Percentiles rank a stretch among this genome's conserved stretches.
These are phyloP conservation scores for Parachaetomium inaequale DNA, from an alignment of 495 filamentous ascomycete genomes.

Conservation along the genomic window DNA sequence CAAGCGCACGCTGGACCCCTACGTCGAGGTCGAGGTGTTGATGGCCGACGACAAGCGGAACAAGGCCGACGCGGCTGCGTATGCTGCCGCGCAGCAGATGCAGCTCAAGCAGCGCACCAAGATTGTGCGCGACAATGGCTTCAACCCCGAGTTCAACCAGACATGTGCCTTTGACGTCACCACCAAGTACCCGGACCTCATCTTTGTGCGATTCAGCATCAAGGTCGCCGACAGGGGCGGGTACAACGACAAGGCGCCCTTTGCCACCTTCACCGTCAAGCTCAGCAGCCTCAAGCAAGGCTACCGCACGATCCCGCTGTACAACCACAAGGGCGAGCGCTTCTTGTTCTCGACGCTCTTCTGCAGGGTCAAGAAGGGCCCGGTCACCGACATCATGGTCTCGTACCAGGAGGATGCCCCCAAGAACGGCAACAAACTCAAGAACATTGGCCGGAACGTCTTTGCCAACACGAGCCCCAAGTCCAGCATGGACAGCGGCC, in stretches of 20 bases:
- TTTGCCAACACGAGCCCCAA: conserved; percentile 45
- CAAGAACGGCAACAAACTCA: conserved; percentile 46
- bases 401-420: conserved; percentile 37
- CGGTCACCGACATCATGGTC: conserved; percentile 52
- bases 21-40: conserved; percentile 91
- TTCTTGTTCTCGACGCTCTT: conserved; percentile 95
- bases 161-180: conserved; percentile 71
- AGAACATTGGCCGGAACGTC: conserved; percentile 45
- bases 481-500: conserved; percentile 43
- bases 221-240: conserved; percentile 67
- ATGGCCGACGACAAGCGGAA: conserved; percentile 82
- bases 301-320: conserved; percentile 96
- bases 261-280: conserved; percentile 90
- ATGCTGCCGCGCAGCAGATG: conserved; percentile 53
- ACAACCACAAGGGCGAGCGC: conserved; percentile 80
- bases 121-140: conserved; percentile 80
- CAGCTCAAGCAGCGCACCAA: conserved; percentile 68
- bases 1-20: conserved; percentile 80
- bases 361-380: conserved; percentile 69
- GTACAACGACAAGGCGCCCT: conserved; percentile 59
- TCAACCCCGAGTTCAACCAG: conserved; percentile 77
- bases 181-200: conserved; percentile 86
- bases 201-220: conserved; percentile 92
- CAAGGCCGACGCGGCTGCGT: conserved; percentile 39
- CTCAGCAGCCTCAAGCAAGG: conserved; percentile 84